A percentile compares a stretch with the other conserved stretches of the same genome.
These are phyloP conservation scores for Chytriomyces hyalinus DNA, from an alignment of 192 early-diverging fungal genomes.

Conservation along the genomic window DNA sequence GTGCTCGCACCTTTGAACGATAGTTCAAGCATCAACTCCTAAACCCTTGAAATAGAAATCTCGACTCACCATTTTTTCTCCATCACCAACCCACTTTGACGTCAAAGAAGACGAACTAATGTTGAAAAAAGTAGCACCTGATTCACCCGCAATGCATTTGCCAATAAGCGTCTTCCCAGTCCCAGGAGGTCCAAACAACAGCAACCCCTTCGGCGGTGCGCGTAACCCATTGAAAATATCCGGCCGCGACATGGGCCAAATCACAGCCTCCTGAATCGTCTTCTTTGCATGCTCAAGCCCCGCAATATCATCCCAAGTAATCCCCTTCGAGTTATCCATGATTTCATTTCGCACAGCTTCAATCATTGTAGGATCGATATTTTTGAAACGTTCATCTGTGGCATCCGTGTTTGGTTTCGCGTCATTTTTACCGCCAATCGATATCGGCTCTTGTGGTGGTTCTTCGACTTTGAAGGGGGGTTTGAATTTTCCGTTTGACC, in stretches of 20 bases:
- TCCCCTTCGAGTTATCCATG: constrained; percentile 59
- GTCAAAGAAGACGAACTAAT: constrained; percentile 91
- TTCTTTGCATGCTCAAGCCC: constrained; percentile 83
- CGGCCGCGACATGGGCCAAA: constrained; percentile 78
- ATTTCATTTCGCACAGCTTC: constrained; percentile 92
- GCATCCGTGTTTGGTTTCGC: not conserved
- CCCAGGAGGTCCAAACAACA: constrained; percentile 85
- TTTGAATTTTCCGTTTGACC: constrained; percentile 21
- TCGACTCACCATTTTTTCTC: not conserved
- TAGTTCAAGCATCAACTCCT: not conserved
- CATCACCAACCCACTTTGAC: constrained; percentile 77
- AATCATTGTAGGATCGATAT: constrained; percentile 87
- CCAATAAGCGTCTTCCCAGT: constrained; percentile 85
- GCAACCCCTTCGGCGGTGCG: constrained; percentile 77
- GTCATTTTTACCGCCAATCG: not conserved
- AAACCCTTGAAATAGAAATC: not conserved
- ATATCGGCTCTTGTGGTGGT: not conserved
- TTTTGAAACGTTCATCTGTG: constrained; percentile 75
- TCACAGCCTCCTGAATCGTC: constrained; percentile 78
- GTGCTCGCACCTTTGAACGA: constrained; percentile 74
- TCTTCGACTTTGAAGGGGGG: constrained; percentile 29
- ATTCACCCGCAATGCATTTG: constrained; percentile 85
- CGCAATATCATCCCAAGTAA: constrained; percentile 86
- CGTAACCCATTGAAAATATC: constrained; percentile 88
- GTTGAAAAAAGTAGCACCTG: constrained; percentile 89